A percentile compares a stretch with the other conserved stretches of the same genome.
Evolutionary conservation across 148 eudicot species (phyloP).

Genomic region (Chenopodium berlandieri): DNA sequence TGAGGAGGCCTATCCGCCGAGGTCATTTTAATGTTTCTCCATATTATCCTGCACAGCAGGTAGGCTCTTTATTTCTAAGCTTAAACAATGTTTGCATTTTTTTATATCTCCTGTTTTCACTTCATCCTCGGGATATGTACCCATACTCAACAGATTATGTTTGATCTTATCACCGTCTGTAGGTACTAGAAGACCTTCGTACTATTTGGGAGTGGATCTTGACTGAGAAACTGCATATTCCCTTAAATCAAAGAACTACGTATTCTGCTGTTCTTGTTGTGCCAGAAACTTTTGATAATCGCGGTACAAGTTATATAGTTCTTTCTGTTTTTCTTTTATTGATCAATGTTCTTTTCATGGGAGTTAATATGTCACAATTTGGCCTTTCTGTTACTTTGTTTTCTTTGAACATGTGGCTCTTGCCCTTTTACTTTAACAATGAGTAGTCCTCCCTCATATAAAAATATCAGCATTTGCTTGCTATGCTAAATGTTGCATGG

Average conservation of each 20-base stretch:
- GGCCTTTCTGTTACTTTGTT: background rate
- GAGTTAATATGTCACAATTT: background rate
- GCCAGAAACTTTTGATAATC: constrained; percentile 92
- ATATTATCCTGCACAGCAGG: constrained; percentile 91
- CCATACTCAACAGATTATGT: too few relatives aligned
- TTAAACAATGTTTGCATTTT: background rate
- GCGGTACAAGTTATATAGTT: constrained; percentile 47
- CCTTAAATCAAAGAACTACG: constrained; percentile 58
- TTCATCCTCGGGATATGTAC: background rate
- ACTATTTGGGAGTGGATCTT: constrained; percentile 97
- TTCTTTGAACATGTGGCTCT: background rate
- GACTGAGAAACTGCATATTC: constrained; percentile 70
- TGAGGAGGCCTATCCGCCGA: constrained; percentile 91
- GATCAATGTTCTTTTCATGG: background rate
- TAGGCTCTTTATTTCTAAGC: constrained; percentile 21
- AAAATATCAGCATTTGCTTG: background rate
- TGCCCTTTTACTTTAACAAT: background rate
- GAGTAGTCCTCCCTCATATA: background rate
- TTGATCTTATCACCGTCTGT: constrained; percentile 11
- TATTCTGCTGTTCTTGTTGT: constrained; percentile 84
- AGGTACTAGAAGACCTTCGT: constrained; percentile 89
- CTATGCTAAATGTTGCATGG: background rate
- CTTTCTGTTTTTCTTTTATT: constrained; percentile 14
- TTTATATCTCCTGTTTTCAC: background rate
- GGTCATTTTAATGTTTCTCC: constrained; percentile 94